Percentiles rank a stretch among this genome's conserved stretches.
phyloP scores from a whole-genome alignment of 768 basidiomycete genomes.

The Dioszegia crocea region DNA sequence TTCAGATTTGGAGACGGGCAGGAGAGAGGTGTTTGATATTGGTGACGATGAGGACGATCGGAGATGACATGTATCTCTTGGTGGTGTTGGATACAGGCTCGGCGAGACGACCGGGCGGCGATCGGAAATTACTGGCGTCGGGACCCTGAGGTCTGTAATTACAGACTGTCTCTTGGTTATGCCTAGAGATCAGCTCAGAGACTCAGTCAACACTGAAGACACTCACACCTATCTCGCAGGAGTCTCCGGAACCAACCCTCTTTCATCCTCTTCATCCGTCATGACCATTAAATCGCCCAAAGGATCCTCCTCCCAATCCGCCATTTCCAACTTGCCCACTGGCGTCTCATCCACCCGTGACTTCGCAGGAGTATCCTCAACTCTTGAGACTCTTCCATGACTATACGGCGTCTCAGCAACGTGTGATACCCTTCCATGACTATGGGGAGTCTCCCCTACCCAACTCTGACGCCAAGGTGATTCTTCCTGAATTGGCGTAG shows the following conservation, averaged over 20 bases:
- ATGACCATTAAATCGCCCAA: slow-evolving; percentile 38
- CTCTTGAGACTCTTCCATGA: not conserved
- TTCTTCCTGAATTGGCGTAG: slow-evolving; percentile 36
- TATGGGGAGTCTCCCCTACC: not conserved
- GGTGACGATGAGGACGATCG: slow-evolving; percentile 25
- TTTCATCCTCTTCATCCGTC: slow-evolving; percentile 40
- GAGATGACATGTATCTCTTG: slow-evolving; percentile 11
- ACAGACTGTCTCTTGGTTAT: too few relatives aligned
- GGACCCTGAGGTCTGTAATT: too few relatives aligned
- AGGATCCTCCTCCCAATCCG: slow-evolving; percentile 21
- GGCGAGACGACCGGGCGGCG: too few relatives aligned
- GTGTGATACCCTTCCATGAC: slow-evolving; percentile 16
- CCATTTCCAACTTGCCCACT: not conserved
- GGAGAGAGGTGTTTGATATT: slow-evolving; percentile 14
- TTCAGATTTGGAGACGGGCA: not conserved
- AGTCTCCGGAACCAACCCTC: slow-evolving; percentile 29
- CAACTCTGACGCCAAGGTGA: slow-evolving; percentile 1
- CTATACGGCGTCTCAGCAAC: slow-evolving; percentile 16
- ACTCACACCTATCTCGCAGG: slow-evolving; percentile 21
- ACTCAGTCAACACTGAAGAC: not conserved
- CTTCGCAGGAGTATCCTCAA: not conserved
- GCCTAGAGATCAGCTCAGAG: not conserved
- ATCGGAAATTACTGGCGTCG: too few relatives aligned
- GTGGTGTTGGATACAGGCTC: not conserved
- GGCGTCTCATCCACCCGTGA: not conserved